Base-by-base conservation (phyloP, 2,329 filamentous ascomycete species). In the Trichoderma koningiopsis region DNA sequence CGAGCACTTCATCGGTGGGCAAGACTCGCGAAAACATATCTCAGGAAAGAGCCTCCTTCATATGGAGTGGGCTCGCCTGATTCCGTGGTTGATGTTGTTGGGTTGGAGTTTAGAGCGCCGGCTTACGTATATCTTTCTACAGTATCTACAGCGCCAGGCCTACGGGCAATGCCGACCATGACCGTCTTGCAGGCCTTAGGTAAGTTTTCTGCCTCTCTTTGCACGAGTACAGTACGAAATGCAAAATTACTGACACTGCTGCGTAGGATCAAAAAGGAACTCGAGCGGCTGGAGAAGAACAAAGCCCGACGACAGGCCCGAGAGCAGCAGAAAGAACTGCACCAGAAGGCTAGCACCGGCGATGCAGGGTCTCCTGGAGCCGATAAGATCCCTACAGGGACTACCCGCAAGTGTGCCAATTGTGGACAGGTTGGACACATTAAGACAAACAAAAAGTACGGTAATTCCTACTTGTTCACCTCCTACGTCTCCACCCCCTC, bases 381-480 rank as follows among this genome's bases (percentile, higher is more conserved):
- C 61, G 86, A 86, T 76, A 87, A 88, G 76, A 82, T 85, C 75
- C 83, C 84, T 70, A 86, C 83, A 59, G 89, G 90, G 71, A 96
- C 93, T 68, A 91, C 91, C 40, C 88, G 96, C 75, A 98, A 98
- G 83, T 99, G 96, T 82, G 96, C 96, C 73, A 98, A 97, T 80
- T 99, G 96, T 82, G 96, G 96, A 62, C 92, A 96, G 79, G 92
- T 97, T 67, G 96, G 96, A 37, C 96, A 99, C 77, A 99, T 99
- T 85, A 97, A 97, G 82, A 98, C 95, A 59, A 98, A 98, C 85
- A 97, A 97, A 84, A 98, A 97, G 93, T 96, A 88, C 82, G 85
- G 81, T 68, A 62, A 69, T 70, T 71, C 73, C 71, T 64, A 68
- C 70, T 70, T 75, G 74, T 47, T 53, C 33, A 63, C 58, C 58